phyloP scores from a whole-genome alignment of 2,329 filamentous ascomycete genomes.

The Tolypocladium sp. region DNA sequence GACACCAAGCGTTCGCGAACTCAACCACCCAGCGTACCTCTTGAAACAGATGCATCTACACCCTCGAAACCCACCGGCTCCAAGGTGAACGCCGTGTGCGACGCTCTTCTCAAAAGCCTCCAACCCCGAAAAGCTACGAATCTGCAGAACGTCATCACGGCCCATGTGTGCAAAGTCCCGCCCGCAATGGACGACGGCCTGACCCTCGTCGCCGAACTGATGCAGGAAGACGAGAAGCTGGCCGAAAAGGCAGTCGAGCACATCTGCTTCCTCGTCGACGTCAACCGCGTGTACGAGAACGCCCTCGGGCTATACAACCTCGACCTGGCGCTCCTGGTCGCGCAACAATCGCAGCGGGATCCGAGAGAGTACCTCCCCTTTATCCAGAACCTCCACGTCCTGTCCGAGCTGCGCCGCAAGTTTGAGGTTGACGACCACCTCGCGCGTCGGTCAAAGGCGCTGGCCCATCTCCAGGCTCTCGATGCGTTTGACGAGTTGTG shows the following conservation, averaged over 20 bases:
- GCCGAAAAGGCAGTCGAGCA: conserved; percentile 90
- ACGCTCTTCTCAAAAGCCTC: conserved; percentile 68
- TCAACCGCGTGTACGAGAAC: conserved; percentile 84
- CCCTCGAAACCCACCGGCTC: conserved; percentile 11
- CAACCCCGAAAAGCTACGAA: conserved; percentile 49
- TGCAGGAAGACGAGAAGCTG: conserved; percentile 57
- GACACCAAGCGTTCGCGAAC: conserved; percentile 55
- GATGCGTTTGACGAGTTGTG: conserved; percentile 70
- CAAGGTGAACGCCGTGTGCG: conserved; percentile 85
- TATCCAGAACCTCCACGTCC: conserved; percentile 73
- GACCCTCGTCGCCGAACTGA: conserved; percentile 65
- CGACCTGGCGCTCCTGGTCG: conserved; percentile 80
- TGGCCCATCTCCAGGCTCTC: conserved; percentile 65
- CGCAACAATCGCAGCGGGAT: conserved; percentile 92
- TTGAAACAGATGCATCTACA: conserved; percentile 6
- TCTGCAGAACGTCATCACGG: conserved; percentile 89
- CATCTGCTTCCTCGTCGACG: conserved; percentile 93
- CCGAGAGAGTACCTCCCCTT: conserved; percentile 94
- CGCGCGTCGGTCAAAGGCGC: conserved; percentile 64
- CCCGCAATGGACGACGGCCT: conserved; percentile 84
- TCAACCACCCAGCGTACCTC: conserved; percentile 2
- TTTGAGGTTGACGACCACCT: conserved; percentile 89
- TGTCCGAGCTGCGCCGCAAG: conserved; percentile 59
- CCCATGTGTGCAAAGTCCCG: conserved; percentile 86
- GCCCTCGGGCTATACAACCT: conserved; percentile 87